Percentiles rank a stretch among this genome's conserved stretches.
These are phyloP conservation scores for Lanmaoa pseudosensibilis DNA, from an alignment of 768 basidiomycete species.

Conservation along the genomic window DNA sequence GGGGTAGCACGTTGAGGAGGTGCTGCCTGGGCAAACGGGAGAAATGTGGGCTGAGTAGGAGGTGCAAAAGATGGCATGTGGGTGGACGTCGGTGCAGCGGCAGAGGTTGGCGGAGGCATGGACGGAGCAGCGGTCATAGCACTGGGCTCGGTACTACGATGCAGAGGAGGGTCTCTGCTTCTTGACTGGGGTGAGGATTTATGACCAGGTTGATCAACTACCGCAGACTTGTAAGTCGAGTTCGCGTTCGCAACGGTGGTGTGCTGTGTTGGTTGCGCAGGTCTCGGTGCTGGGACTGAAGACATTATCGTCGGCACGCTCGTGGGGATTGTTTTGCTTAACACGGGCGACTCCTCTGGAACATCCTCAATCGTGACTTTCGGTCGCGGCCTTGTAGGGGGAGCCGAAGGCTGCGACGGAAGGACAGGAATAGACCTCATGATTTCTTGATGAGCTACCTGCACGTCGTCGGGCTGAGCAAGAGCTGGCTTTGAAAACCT, in stretches of 20 bases:
- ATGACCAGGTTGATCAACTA: slow-evolving; percentile 10
- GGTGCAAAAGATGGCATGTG: slow-evolving; percentile 26
- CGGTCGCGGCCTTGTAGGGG: slow-evolving; percentile 17
- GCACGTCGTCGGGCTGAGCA: slow-evolving; percentile 9
- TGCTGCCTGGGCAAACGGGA: slow-evolving; percentile 4
- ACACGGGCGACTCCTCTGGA: slow-evolving; percentile 22
- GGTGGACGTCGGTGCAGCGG: slow-evolving; percentile 3
- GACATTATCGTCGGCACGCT: slow-evolving; percentile 2
- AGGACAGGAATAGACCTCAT: slow-evolving; percentile 4
- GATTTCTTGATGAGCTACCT: slow-evolving; percentile 12
- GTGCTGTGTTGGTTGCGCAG: slow-evolving; percentile 9
- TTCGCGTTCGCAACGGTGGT: background rate
- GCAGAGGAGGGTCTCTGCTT: slow-evolving; percentile 16
- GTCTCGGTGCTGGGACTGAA: slow-evolving; percentile 9
- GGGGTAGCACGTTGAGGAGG: slow-evolving; percentile 23
- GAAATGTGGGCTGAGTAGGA: slow-evolving; percentile 17
- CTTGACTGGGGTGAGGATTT: slow-evolving; percentile 25
- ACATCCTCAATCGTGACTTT: slow-evolving; percentile 33
- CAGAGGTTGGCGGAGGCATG: slow-evolving; percentile 23
- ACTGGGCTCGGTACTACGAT: slow-evolving; percentile 13
- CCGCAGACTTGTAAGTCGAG: slow-evolving; percentile 3
- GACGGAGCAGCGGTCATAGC: slow-evolving; percentile 7
- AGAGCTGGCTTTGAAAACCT: slow-evolving; percentile 1
- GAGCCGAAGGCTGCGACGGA: slow-evolving; percentile 11
- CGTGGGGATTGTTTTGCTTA: slow-evolving; percentile 8